phyloP scores from a whole-genome alignment of 1,284 basidiomycete genomes.

The Ustilago shanxiensis region DNA sequence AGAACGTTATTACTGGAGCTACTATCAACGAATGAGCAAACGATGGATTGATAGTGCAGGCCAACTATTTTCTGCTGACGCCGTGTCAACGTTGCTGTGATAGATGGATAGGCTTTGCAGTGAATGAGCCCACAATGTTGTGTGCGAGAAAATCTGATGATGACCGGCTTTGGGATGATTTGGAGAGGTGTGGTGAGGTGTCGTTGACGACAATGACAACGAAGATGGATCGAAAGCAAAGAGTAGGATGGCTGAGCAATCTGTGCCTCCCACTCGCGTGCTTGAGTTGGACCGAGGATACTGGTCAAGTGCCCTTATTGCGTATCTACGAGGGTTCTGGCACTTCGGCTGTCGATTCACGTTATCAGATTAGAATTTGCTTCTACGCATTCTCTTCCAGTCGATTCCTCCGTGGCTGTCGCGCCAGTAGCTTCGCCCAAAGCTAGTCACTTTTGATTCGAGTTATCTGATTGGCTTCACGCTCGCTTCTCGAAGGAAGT shows the following conservation, averaged over 20 bases:
- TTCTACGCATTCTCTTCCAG: no score
- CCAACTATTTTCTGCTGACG: no score
- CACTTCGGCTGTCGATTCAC: conserved; percentile 1
- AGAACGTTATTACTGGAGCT: background rate
- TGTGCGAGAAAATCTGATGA: no score
- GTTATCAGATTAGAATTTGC: conserved; percentile 33
- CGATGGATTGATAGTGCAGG: background rate
- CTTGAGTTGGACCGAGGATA: conserved; percentile 1
- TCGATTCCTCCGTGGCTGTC: background rate
- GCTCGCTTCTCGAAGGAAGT: background rate
- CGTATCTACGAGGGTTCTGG: background rate
- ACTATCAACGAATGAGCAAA: background rate
- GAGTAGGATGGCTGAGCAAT: conserved; percentile 16
- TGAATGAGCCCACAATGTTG: no score
- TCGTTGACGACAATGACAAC: background rate
- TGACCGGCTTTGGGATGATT: background rate
- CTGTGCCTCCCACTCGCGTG: background rate
- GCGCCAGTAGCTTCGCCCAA: background rate
- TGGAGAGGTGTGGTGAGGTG: background rate
- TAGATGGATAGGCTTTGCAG: no score
- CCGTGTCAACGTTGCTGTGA: background rate
- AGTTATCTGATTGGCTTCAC: conserved; percentile 25
- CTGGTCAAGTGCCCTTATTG: conserved; percentile 17
- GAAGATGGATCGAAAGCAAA: conserved; percentile 9
- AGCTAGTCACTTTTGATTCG: background rate